Evolutionary conservation across 1,284 basidiomycete species (phyloP).

Genomic region (Bjerkandera adusta): DNA sequence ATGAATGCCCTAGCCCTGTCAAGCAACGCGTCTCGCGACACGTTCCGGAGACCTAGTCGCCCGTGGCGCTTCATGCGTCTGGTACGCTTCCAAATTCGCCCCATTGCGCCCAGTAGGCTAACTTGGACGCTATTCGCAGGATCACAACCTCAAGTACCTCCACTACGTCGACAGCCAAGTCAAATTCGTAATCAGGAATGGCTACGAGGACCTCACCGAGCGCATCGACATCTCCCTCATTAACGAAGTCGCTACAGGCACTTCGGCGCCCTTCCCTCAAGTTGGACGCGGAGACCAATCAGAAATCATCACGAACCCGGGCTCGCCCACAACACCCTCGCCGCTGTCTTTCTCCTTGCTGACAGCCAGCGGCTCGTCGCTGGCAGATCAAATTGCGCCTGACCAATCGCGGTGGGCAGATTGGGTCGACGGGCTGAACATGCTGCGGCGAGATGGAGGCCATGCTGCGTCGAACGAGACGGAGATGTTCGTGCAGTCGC

Average conservation of each 20-base stretch:
- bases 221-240: conserved; percentile 79
- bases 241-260: conserved; percentile 76
- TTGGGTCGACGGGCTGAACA: conserved; percentile 95
- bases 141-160: conserved; percentile 73
- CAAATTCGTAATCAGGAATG: conserved; percentile 76
- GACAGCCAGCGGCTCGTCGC: conserved; percentile 67
- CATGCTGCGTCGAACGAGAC: conserved; percentile 85
- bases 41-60: conserved; percentile 51
- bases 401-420: conserved; percentile 88
- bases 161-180: conserved; percentile 80
- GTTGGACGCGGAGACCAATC: conserved; percentile 47
- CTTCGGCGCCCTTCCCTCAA: conserved; percentile 69
- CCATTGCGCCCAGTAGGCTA: conserved; percentile 1
- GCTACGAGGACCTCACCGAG: conserved; percentile 85
- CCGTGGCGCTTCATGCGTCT: conserved; percentile 81
- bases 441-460: conserved; percentile 77
- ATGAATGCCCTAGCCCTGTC: conserved; percentile 64
- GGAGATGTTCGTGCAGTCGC: conserved; percentile 77
- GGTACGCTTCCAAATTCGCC: conserved; percentile 37
- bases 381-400: conserved; percentile 86
- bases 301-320: conserved; percentile 46
- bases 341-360: conserved; percentile 81
- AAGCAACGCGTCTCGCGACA: conserved; percentile 45
- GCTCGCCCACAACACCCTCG: conserved; percentile 54
- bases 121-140: conserved; percentile 40